Evolutionary conservation across 768 basidiomycete genomes (phyloP).

Genomic region (Lactarius deliciosus): DNA sequence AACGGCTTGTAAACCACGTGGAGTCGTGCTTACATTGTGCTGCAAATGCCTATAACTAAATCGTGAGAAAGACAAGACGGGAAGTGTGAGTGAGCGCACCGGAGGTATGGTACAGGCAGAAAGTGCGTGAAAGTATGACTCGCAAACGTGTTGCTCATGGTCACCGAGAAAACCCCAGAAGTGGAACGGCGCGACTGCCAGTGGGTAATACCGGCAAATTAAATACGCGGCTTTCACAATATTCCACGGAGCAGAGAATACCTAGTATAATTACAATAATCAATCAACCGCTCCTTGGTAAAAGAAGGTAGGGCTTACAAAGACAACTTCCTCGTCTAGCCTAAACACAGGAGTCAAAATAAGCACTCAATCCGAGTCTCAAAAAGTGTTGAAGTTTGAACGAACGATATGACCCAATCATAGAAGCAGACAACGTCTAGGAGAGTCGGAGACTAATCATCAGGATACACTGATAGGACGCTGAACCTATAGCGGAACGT

Average conservation of each 20-base stretch:
- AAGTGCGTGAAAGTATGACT: constrained; percentile 9
- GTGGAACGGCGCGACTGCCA: constrained; percentile 20
- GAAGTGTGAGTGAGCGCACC: constrained; percentile 11
- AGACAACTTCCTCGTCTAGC: constrained; percentile 20
- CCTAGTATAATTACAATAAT: constrained; percentile 2
- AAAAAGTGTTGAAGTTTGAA: background rate
- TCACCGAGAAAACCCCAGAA: too few species aligned
- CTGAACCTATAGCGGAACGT: background rate
- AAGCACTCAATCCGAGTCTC: background rate
- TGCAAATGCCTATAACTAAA: constrained; percentile 5
- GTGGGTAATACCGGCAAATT: constrained; percentile 25
- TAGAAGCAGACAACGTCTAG: constrained; percentile 28
- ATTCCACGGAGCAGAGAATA: constrained; percentile 22
- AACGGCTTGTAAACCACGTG: background rate
- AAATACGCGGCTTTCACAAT: constrained; percentile 19
- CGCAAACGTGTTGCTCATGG: constrained; percentile 6
- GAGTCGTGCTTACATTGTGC: constrained; percentile 18
- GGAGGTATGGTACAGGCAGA: constrained; percentile 16
- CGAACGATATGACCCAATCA: constrained; percentile 29
- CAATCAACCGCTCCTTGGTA: background rate
- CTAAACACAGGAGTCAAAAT: constrained; percentile 6
- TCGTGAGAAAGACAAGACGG: constrained; percentile 1
- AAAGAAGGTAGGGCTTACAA: constrained; percentile 9
- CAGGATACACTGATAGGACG: background rate
- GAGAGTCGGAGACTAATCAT: background rate